A percentile compares a stretch with the other conserved stretches of the same genome.
phyloP scores from a whole-genome alignment of 1,139 yeast genomes.

The Hemisphaericaspora xylofermentans region DNA sequence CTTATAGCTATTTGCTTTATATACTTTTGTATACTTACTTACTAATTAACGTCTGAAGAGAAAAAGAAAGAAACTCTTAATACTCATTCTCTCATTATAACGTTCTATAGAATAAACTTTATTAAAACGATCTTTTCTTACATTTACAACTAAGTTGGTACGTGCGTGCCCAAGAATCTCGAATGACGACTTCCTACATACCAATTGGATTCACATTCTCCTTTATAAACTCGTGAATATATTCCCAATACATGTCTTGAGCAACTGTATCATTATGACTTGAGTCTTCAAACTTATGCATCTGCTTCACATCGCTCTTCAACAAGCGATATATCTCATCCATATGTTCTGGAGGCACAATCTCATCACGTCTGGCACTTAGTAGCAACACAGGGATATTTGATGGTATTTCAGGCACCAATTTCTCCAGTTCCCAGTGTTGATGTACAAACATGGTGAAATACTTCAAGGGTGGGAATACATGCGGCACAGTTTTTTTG shows the following conservation, averaged over 20 bases:
- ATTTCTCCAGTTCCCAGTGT: constrained; percentile 75
- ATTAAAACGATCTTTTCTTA: too few relatives aligned
- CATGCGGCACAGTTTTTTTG: constrained; percentile 76
- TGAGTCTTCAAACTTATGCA: constrained; percentile 57
- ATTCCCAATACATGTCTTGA: constrained; percentile 75
- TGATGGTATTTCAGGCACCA: constrained; percentile 52
- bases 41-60: too few relatives aligned
- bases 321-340: constrained; percentile 53
- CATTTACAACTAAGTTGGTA: too few relatives aligned
- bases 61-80: too few relatives aligned
- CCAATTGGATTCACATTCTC: constrained; percentile 42
- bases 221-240: constrained; percentile 55
- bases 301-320: constrained; percentile 43
- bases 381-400: constrained; percentile 68
- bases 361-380: constrained; percentile 78
- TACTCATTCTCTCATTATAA: too few relatives aligned
- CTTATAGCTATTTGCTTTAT: too few relatives aligned
- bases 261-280: constrained; percentile 79
- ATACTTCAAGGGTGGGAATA: constrained; percentile 67
- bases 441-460: constrained; percentile 70
- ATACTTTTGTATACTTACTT: too few relatives aligned
- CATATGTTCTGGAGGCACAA: constrained; percentile 91
- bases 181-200: too few relatives aligned
- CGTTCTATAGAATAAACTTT: too few relatives aligned
- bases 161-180: too few relatives aligned